Conservation (phyloP, 345 rosid genomes). For the Euphorbia tirucalli region DNA sequence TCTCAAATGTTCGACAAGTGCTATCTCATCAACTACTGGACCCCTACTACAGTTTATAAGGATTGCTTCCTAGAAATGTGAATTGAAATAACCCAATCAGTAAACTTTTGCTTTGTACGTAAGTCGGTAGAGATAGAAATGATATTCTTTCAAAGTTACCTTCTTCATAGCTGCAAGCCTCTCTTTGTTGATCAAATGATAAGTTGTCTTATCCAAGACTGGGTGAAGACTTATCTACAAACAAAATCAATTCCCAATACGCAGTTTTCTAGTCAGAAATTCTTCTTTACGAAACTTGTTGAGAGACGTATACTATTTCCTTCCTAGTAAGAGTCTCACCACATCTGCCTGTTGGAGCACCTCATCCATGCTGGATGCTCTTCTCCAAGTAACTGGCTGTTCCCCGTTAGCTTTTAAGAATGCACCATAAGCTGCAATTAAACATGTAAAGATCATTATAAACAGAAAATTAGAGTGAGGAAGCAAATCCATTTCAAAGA, state of each 20-base stretch:
- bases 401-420: conserved; percentile 86
- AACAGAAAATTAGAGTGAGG: conserved; percentile 3
- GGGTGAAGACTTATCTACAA: conserved; percentile 96
- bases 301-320: neutral
- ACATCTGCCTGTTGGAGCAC: conserved; percentile 87
- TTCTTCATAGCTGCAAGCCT: conserved; percentile 90
- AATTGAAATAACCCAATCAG: neutral
- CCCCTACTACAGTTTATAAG: conserved; percentile 96
- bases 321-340: conserved; percentile 38
- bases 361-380: conserved; percentile 87
- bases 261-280: conserved; percentile 12
- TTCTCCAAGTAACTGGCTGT: conserved; percentile 82
- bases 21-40: conserved; percentile 88
- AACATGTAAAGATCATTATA: conserved; percentile 3
- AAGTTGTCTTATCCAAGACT: conserved; percentile 85
- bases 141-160: conserved; percentile 35
- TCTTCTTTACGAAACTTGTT: neutral
- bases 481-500: neutral
- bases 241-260: conserved; percentile 13
- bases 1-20: conserved; percentile 81
- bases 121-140: neutral
- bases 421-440: conserved; percentile 65
- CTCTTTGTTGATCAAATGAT: conserved; percentile 90
- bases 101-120: neutral
- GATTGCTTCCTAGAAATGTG: conserved; percentile 70